Conservation (phyloP, 805 yeast genomes). For the Metschnikowia noctiluminum region DNA sequence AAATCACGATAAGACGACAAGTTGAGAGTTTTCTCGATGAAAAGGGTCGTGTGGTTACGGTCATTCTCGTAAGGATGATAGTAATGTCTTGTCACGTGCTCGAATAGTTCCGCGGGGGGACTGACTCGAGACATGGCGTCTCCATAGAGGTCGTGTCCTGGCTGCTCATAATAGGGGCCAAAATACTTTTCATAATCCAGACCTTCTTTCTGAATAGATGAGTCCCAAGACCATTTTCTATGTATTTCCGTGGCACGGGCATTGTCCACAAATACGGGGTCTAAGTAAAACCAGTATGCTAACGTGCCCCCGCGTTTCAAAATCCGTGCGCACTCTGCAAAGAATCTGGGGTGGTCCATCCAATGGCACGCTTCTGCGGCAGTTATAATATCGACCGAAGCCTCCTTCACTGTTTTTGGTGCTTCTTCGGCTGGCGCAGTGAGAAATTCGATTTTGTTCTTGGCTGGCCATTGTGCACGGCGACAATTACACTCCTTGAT, state of each 20-base stretch:
- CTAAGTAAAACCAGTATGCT: constrained; percentile 78
- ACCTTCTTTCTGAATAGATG: constrained; percentile 17
- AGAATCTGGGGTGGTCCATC: constrained; percentile 59
- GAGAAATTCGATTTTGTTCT: constrained; percentile 18
- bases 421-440: constrained; percentile 27
- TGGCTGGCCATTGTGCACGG: constrained; percentile 1
- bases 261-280: constrained; percentile 55
- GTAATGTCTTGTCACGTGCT: constrained; percentile 24
- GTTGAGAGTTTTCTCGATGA: constrained; percentile 19
- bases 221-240: constrained; percentile 46
- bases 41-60: constrained; percentile 19
- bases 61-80: constrained; percentile 26
- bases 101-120: constrained; percentile 24
- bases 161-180: constrained; percentile 48
- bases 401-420: constrained; percentile 18
- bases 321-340: constrained; percentile 45
- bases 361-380: constrained; percentile 91
- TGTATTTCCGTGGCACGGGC: constrained; percentile 56
- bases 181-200: constrained; percentile 38
- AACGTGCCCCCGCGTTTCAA: constrained; percentile 64
- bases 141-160: constrained; percentile 42
- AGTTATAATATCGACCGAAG: constrained; percentile 58
- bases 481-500: constrained; percentile 29
- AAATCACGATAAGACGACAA: constrained; percentile 24
- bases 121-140: constrained; percentile 38